Base-by-base conservation (phyloP, 345 rosid species). In the Brassica carinata region DNA sequence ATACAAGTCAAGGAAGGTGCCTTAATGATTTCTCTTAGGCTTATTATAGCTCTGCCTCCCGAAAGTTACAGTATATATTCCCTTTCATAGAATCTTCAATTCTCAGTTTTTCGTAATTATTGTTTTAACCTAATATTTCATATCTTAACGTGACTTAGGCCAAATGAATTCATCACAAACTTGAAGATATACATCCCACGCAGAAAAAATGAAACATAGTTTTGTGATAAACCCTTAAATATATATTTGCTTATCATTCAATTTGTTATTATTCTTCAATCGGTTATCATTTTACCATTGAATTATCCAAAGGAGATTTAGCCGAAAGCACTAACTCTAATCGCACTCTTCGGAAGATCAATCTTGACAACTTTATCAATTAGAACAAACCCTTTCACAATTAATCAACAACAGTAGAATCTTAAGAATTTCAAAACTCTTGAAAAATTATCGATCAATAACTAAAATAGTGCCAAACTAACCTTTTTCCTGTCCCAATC, bases 11-110 rank as follows among this genome's bases (percentile, higher is more conserved):
- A 61, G 5, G 55, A 19, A 59, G 58, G 23, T 67, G 64, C 62
- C 73, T 66, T 40, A 2, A 34, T 64, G 0, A 6, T 67, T 55
- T 15, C 27, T 48, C 64, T 27, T 40, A n/a, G n/a, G n/a, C 53
- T 77, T 67, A 26, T 43, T 51, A 8, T 57, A 64, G 67, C 72
- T 61, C 29, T 79, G 57, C 55, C 63, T 73, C 10, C 18, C 1
- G 74, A 72, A 36, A 51, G 40, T 64, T 7, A 67, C 64, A 66
- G 13, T 40, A 66, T 73, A 72, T 79, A 30, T 65, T 72, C 67
- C 65, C 23, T 55, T n/a, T 72, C 48, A 8, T 29, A 55, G 68
- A 73, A 57, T 38, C 69, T 79, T 7, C 59, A 55, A 27, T 27
- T 72, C 58, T 64, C 3, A 19, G 0, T 70, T 19, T 26, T 61